A percentile compares a stretch with the other conserved stretches of the same genome.
These are phyloP conservation scores for Neurospora sp. DNA, from an alignment of 495 filamentous ascomycete genomes.

Conservation along the genomic window DNA sequence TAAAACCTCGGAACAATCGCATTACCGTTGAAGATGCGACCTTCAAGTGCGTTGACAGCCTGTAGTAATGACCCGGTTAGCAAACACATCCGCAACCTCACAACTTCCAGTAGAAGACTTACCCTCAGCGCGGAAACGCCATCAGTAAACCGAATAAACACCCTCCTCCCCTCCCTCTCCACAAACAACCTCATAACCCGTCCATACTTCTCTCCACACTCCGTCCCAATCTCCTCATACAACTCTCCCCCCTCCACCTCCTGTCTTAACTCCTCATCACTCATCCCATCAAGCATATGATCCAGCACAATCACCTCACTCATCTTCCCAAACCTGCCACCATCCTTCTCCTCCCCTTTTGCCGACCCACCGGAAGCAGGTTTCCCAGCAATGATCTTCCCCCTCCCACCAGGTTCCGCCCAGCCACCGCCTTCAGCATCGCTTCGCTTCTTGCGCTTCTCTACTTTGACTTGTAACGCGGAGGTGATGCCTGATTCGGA, in stretches of 20 bases:
- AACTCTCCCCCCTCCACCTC: constrained; percentile 62
- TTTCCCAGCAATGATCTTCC: constrained; percentile 70
- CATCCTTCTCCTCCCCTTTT: constrained; percentile 34
- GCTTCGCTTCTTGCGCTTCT: constrained; percentile 63
- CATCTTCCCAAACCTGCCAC: constrained; percentile 59
- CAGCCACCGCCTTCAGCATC: constrained; percentile 76
- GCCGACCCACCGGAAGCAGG: not conserved
- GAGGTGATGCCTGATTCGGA: constrained; percentile 70
- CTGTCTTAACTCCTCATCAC: constrained; percentile 36
- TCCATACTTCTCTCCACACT: constrained; percentile 84
- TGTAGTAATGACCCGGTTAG: constrained; percentile 21
- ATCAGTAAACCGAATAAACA: constrained; percentile 87
- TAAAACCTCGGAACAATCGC: constrained; percentile 69
- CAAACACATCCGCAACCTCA: not conserved
- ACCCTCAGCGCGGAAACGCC: constrained; percentile 72
- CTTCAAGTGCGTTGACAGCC: constrained; percentile 83
- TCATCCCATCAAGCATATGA: constrained; percentile 75
- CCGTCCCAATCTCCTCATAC: constrained; percentile 89
- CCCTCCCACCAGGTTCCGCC: constrained; percentile 55
- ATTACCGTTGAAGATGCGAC: constrained; percentile 79
- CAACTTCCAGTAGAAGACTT: constrained; percentile 27
- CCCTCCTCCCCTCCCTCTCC: constrained; percentile 43
- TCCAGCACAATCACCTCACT: constrained; percentile 67
- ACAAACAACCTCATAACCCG: constrained; percentile 76
- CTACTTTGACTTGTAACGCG: constrained; percentile 69